A percentile compares a stretch with the other conserved stretches of the same genome.
Conservation (phyloP, 2,329 filamentous ascomycete genomes). For the Shiraia bambusicola region DNA sequence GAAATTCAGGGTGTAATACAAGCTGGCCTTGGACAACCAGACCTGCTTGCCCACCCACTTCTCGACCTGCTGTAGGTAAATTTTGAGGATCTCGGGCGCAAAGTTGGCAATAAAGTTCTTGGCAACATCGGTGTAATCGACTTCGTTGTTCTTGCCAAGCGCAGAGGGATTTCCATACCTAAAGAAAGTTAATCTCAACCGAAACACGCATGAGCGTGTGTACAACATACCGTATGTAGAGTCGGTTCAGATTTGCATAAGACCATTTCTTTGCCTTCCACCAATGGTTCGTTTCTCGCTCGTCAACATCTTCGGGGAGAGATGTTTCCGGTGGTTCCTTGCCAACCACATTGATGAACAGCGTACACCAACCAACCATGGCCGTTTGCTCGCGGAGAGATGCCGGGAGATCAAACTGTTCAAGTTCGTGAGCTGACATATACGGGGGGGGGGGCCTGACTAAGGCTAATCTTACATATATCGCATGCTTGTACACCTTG, state of each 20-base stretch:
- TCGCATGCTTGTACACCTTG: constrained; percentile 97
- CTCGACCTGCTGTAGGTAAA: constrained; percentile 91
- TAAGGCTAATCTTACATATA: constrained; percentile 70
- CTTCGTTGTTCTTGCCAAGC: constrained; percentile 70
- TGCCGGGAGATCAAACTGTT: constrained; percentile 79
- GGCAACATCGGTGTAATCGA: constrained; percentile 78
- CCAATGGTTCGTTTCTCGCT: constrained; percentile 94
- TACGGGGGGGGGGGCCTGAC: no score
- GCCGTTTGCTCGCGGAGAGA: constrained; percentile 76
- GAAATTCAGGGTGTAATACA: constrained; percentile 92
- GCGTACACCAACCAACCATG: constrained; percentile 93
- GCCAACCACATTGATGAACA: constrained; percentile 87
- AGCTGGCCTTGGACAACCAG: constrained; percentile 91
- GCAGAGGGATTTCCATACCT: constrained; percentile 88
- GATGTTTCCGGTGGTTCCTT: constrained; percentile 79
- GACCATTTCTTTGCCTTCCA: constrained; percentile 99
- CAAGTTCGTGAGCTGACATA: constrained; percentile 28
- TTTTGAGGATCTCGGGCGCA: constrained; percentile 92
- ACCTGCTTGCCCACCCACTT: constrained; percentile 94
- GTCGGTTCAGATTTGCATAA: constrained; percentile 93
- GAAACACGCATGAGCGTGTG: neutral
- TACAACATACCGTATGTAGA: constrained; percentile 81
- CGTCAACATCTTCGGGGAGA: constrained; percentile 75
- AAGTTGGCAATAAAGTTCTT: constrained; percentile 90
- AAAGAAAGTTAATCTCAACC: constrained; percentile 14